A percentile compares a stretch with the other conserved stretches of the same genome.
Conservation (phyloP, 2,329 filamentous ascomycete genomes). For the Ophiostoma sp. region DNA sequence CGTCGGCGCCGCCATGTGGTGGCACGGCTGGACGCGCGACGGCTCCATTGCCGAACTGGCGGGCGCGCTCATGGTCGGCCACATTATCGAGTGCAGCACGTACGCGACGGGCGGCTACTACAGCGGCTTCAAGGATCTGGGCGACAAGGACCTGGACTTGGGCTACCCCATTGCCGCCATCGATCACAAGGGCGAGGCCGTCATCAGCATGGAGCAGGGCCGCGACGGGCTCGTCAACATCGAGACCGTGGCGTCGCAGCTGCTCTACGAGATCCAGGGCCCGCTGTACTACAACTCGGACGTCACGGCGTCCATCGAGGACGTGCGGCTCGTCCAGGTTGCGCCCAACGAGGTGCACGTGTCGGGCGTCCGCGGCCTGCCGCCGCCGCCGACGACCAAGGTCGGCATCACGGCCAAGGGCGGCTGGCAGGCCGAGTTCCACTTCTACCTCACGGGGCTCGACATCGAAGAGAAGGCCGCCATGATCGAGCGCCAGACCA, state of each 20-base stretch:
- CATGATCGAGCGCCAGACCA: slow-evolving; percentile 27
- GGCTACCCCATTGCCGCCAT: slow-evolving; percentile 48
- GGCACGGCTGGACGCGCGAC: slow-evolving; percentile 40
- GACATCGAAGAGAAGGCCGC: slow-evolving; percentile 27
- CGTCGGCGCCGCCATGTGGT: slow-evolving; percentile 45
- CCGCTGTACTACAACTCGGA: slow-evolving; percentile 34
- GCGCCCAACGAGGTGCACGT: slow-evolving; percentile 33
- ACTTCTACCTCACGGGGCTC: slow-evolving; percentile 27
- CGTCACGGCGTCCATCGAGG: slow-evolving; percentile 33
- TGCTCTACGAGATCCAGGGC: slow-evolving; percentile 38
- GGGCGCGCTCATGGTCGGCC: slow-evolving; percentile 39
- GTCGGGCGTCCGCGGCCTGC: slow-evolving; percentile 33
- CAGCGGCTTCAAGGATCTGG: slow-evolving; percentile 40
- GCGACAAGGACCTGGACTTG: slow-evolving; percentile 39
- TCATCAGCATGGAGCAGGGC: slow-evolving; percentile 31
- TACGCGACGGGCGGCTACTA: slow-evolving; percentile 46
- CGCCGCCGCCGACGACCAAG: slow-evolving; percentile 34
- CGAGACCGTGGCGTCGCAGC: slow-evolving; percentile 28
- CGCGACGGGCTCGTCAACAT: slow-evolving; percentile 27
- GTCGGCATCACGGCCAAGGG: slow-evolving; percentile 26
- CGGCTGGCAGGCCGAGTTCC: slow-evolving; percentile 29
- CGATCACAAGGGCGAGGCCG: slow-evolving; percentile 36
- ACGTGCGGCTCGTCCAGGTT: slow-evolving; percentile 41
- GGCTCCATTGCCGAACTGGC: slow-evolving; percentile 39
- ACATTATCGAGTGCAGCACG: slow-evolving; percentile 42